Conservation (phyloP, 2,329 filamentous ascomycete species). For the Venturia effusa region DNA sequence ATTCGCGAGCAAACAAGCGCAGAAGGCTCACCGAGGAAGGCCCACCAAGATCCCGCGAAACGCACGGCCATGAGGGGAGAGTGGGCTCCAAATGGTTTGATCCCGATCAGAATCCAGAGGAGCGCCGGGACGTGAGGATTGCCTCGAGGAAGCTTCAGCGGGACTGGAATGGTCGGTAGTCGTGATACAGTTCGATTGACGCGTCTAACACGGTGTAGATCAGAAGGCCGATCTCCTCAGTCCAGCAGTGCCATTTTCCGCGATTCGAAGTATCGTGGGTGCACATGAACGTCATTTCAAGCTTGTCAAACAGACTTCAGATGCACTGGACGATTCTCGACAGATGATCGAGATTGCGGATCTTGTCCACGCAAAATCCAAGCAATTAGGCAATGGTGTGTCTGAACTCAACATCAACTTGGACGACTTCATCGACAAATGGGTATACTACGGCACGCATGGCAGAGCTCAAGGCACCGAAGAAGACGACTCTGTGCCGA, state of each 20-base stretch:
- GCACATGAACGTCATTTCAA: conserved; percentile 31
- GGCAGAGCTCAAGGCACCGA: conserved; percentile 43
- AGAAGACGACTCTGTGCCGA: conserved; percentile 37
- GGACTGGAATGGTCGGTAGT: conserved; percentile 44
- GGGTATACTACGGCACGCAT: conserved; percentile 71
- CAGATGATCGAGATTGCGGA: conserved; percentile 73
- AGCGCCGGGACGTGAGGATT: conserved; percentile 61
- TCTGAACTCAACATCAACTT: conserved; percentile 65
- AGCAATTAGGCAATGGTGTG: conserved; percentile 63
- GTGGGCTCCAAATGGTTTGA: conserved; percentile 49
- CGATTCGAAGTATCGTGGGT: neutral
- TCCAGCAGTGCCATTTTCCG: conserved; percentile 39
- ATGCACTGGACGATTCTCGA: conserved; percentile 85
- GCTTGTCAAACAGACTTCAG: conserved; percentile 74
- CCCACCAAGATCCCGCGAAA: neutral
- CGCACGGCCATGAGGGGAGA: conserved; percentile 18
- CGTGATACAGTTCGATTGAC: neutral
- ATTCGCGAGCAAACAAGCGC: conserved; percentile 26
- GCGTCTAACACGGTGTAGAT: conserved; percentile 38
- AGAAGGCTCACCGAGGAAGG: conserved; percentile 21
- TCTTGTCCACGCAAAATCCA: conserved; percentile 65
- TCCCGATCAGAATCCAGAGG: conserved; percentile 67
- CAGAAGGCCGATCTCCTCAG: conserved; percentile 62
- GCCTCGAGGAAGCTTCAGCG: conserved; percentile 56
- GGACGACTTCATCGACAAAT: conserved; percentile 86